A percentile compares a stretch with the other conserved stretches of the same genome.
These are phyloP conservation scores for Sesbania bispinosa DNA, from an alignment of 306 rosid genomes.

Conservation along the genomic window DNA sequence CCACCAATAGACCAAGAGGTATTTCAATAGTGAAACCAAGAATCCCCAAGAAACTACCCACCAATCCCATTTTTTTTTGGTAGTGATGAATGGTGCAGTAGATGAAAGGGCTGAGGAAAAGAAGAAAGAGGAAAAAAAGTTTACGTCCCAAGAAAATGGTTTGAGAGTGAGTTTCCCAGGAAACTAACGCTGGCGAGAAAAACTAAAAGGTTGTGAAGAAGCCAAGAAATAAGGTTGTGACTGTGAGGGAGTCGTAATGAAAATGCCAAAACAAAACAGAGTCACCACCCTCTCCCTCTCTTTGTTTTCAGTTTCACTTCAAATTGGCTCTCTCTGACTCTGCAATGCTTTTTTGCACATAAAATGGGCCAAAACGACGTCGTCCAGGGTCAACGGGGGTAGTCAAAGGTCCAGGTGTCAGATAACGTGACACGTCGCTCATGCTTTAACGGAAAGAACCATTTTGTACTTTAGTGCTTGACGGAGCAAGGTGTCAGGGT, in stretches of 20 bases:
- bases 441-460: too few relatives aligned
- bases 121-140: not conserved
- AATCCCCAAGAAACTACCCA: constrained; percentile 59
- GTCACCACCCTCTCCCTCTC: constrained; percentile 16
- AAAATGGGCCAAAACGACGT: too few relatives aligned
- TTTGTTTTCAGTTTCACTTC: constrained; percentile 16
- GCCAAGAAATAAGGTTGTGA: not conserved
- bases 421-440: too few relatives aligned
- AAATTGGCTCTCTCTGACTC: not conserved
- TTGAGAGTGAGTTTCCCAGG: constrained; percentile 9
- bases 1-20: constrained; percentile 75
- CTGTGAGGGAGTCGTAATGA: not conserved
- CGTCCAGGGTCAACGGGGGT: too few relatives aligned
- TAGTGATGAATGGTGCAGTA: too few relatives aligned
- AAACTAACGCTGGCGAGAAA: not conserved
- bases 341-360: too few relatives aligned
- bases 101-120: not conserved
- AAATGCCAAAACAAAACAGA: constrained; percentile 52
- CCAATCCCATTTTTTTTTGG: constrained; percentile 87
- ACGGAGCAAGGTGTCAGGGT: too few relatives aligned
- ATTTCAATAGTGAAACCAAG: constrained; percentile 77
- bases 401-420: too few relatives aligned
- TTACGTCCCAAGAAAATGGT: not conserved
- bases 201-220: not conserved
- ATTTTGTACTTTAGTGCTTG: too few relatives aligned